These are phyloP conservation scores for Tylopilus plumbeoviolaceoides DNA, from an alignment of 768 basidiomycete genomes.

Conservation along the genomic window DNA sequence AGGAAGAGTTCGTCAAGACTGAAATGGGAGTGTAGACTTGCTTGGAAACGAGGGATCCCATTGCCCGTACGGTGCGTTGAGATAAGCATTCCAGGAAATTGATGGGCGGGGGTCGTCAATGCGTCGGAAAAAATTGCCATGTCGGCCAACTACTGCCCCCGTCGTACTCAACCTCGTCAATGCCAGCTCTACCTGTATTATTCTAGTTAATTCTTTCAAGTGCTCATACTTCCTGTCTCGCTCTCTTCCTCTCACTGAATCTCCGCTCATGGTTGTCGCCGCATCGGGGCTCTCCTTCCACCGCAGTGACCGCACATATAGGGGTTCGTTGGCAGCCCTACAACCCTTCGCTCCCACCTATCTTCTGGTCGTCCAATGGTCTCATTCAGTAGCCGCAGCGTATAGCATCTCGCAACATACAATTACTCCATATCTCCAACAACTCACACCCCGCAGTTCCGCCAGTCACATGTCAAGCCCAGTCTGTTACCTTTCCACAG, in stretches of 20 bases:
- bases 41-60: too few species aligned
- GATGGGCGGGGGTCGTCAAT: too few species aligned
- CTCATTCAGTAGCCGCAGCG: slow-evolving; percentile 2
- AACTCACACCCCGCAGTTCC: slow-evolving; percentile 33
- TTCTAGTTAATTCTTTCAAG: slow-evolving; percentile 33
- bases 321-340: slow-evolving; percentile 84
- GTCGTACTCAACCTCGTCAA: slow-evolving; percentile 24
- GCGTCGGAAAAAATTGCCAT: too few species aligned
- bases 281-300: slow-evolving; percentile 63
- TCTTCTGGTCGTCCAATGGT: slow-evolving; percentile 31
- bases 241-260: neutral
- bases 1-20: too few species aligned
- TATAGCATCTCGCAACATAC: slow-evolving; percentile 30
- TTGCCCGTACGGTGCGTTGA: too few species aligned
- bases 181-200: slow-evolving; percentile 26
- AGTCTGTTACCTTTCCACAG: slow-evolving; percentile 10
- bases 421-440: slow-evolving; percentile 53
- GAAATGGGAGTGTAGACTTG: too few species aligned
- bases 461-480: slow-evolving; percentile 26
- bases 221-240: slow-evolving; percentile 7
- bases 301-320: slow-evolving; percentile 60
- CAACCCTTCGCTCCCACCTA: slow-evolving; percentile 39
- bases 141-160: too few species aligned
- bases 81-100: too few species aligned
- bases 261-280: slow-evolving; percentile 29